phyloP scores from a whole-genome alignment of 192 early-diverging fungal genomes.

The Backusella tuberculispora region DNA sequence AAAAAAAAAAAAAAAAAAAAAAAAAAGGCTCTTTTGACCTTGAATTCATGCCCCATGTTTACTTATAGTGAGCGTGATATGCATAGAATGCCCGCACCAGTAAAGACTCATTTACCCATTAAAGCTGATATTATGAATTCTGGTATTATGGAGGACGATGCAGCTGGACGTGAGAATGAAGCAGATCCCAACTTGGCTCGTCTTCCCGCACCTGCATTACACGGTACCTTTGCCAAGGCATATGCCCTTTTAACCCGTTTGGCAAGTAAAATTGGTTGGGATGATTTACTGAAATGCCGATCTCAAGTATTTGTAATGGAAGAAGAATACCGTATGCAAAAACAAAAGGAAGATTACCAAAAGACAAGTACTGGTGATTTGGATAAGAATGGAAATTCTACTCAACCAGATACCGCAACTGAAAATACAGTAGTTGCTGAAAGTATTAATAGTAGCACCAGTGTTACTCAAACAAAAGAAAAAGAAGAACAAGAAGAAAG shows the following conservation, averaged over 20 bases:
- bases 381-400: constrained; percentile 33
- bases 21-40: constrained; percentile 82
- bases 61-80: constrained; percentile 86
- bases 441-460: neutral
- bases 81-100: constrained; percentile 89
- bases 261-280: constrained; percentile 90
- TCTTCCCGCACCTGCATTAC: constrained; percentile 86
- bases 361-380: constrained; percentile 41
- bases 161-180: constrained; percentile 53
- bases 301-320: constrained; percentile 98
- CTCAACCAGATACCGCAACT: constrained; percentile 8
- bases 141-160: constrained; percentile 63
- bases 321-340: constrained; percentile 87
- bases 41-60: constrained; percentile 99
- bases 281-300: constrained; percentile 86
- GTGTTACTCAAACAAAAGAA: neutral
- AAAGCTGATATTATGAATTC: constrained; percentile 74
- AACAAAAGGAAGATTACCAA: constrained; percentile 73
- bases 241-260: constrained; percentile 84
- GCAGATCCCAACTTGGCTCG: constrained; percentile 72
- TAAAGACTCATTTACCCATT: constrained; percentile 87
- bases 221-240: constrained; percentile 92
- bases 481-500: constrained; percentile 18
- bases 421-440: constrained; percentile 32
- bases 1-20: constrained; percentile 48